Percentiles rank a stretch among this genome's conserved stretches.
Evolutionary conservation across 129 eudicot genomes (phyloP).

Genomic region (Chrysanthemum seticuspe): DNA sequence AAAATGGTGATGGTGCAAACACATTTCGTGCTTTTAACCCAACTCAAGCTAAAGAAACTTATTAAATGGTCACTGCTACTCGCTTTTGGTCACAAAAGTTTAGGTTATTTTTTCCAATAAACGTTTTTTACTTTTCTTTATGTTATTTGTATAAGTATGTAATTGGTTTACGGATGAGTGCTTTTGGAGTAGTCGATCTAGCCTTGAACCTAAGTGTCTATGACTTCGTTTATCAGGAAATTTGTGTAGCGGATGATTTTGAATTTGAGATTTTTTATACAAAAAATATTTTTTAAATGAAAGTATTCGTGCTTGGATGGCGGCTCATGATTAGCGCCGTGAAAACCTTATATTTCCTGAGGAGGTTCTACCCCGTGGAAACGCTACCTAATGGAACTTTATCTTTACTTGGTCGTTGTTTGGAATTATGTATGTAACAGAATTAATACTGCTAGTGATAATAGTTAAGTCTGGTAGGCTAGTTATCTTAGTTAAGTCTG

Average conservation of each 20-base stretch:
- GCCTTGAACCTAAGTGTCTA: neutral
- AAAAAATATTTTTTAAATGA: too few species aligned
- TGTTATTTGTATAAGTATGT: neutral
- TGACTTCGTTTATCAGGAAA: too few species aligned
- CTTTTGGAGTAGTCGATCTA: neutral
- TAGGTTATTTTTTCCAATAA: neutral
- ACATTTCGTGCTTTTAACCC: neutral
- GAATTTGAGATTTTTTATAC: too few species aligned
- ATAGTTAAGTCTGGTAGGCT: too few species aligned
- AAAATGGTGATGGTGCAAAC: neutral
- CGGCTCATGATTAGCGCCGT: neutral
- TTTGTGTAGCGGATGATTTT: too few species aligned
- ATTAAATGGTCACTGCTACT: neutral
- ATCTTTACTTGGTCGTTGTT: neutral
- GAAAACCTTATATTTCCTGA: neutral
- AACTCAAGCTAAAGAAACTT: conserved; percentile 8
- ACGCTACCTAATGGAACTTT: neutral
- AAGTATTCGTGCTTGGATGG: neutral
- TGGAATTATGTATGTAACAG: too few species aligned
- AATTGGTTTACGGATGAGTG: neutral
- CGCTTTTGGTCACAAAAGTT: neutral
- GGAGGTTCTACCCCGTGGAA: neutral
- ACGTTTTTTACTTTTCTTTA: neutral
- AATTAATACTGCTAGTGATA: too few species aligned
- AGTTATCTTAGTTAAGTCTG: too few species aligned